Conservation (phyloP, 2,329 filamentous ascomycete genomes). For the Penicillium brevicompactum region DNA sequence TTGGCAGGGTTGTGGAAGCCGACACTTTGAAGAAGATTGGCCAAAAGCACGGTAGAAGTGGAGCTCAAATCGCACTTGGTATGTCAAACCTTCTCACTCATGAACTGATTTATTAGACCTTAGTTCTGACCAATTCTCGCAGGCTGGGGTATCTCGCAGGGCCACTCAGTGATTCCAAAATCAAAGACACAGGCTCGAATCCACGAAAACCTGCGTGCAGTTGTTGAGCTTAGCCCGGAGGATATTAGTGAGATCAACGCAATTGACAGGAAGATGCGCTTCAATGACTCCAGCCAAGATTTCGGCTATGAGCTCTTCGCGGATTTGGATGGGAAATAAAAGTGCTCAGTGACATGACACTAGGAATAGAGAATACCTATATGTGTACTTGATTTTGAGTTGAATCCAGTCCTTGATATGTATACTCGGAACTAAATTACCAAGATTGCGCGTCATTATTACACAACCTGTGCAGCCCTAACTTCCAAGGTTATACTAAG, state of each 20-base stretch:
- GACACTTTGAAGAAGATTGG: conserved; percentile 53
- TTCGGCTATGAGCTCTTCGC: conserved; percentile 63
- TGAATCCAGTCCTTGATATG: no score
- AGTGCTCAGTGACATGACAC: no score
- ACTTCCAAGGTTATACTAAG: no score
- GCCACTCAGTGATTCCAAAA: conserved; percentile 57
- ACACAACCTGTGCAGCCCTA: no score
- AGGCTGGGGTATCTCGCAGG: conserved; percentile 58
- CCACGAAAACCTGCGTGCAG: conserved; percentile 47
- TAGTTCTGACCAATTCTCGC: neutral
- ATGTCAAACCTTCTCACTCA: neutral
- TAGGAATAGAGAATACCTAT: no score
- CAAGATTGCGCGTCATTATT: no score
- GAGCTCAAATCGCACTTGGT: conserved; percentile 55
- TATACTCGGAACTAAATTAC: no score
- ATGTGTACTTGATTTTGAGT: no score
- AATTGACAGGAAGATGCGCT: conserved; percentile 63
- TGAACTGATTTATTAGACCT: neutral
- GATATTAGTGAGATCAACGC: conserved; percentile 59
- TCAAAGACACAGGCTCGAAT: conserved; percentile 50
- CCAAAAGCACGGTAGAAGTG: conserved; percentile 55
- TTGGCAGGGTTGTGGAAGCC: conserved; percentile 55
- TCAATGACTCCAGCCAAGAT: conserved; percentile 59
- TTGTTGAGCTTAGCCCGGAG: conserved; percentile 60
- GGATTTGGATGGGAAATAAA: conserved; percentile 59